These are phyloP conservation scores for Stachybotrys chartarum DNA, from an alignment of 2,329 filamentous ascomycete genomes.

Conservation along the genomic window DNA sequence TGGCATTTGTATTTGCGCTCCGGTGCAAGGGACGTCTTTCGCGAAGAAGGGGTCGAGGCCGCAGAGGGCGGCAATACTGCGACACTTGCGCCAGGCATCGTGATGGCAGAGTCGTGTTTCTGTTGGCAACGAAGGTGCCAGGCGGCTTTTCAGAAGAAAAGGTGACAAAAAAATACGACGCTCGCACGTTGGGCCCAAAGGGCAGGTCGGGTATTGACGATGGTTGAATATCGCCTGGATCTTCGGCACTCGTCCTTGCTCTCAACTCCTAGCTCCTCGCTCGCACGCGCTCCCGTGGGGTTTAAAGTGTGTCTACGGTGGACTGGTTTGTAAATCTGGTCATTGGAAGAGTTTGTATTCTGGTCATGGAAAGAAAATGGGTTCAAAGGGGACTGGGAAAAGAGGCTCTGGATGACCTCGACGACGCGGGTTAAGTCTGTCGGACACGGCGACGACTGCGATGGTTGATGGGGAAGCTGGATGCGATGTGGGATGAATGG, in stretches of 20 bases:
- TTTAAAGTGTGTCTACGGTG: conserved; percentile 63
- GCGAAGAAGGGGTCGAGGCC: conserved; percentile 62
- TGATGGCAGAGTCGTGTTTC: conserved; percentile 31
- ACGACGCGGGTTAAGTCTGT: conserved; percentile 5
- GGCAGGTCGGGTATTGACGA: conserved; percentile 32
- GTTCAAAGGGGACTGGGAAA: conserved; percentile 18
- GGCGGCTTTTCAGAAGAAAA: conserved; percentile 4
- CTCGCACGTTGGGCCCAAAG: conserved; percentile 12
- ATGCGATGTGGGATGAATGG: conserved; percentile 17
- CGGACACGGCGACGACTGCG: conserved; percentile 10
- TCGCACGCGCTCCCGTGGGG: conserved; percentile 59
- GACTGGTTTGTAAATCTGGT: conserved; percentile 41
- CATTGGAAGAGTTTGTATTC: conserved; percentile 41
- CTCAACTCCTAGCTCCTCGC: conserved; percentile 41
- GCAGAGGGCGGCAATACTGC: conserved; percentile 56
- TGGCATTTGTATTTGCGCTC: conserved; percentile 99
- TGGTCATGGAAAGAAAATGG: conserved; percentile 34
- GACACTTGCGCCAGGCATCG: conserved; percentile 66
- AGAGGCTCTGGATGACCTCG: conserved; percentile 23
- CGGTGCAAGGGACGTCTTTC: conserved; percentile 70
- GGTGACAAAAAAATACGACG: conserved; percentile 10
- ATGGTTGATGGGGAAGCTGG: conserved; percentile 19
- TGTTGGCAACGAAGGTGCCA: conserved; percentile 8
- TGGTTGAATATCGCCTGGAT: conserved; percentile 51
- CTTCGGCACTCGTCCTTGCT: conserved; percentile 18